Evolutionary conservation across 352 stramenopile species (phyloP).

Genomic region (Discostella stelligera): DNA sequence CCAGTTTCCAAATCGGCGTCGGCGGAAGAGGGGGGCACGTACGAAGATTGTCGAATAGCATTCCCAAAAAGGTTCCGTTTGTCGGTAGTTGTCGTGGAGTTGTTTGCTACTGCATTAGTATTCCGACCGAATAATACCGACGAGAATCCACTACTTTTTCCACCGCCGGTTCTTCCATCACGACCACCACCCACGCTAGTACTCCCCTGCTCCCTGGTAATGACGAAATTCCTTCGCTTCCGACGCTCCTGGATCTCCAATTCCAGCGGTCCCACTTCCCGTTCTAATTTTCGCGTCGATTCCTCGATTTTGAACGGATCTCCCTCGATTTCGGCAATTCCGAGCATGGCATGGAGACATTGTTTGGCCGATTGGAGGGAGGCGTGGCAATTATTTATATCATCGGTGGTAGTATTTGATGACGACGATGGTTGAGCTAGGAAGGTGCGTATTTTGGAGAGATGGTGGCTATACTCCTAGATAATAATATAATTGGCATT

Average conservation of each 20-base stretch:
- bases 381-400: slow-evolving; percentile 53
- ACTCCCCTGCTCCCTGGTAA: no score
- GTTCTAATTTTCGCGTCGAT: slow-evolving; percentile 55
- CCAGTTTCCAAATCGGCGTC: slow-evolving; percentile 32
- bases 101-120: not conserved
- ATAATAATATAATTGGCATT: no score
- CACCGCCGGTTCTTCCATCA: slow-evolving; percentile 7
- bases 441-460: slow-evolving; percentile 69
- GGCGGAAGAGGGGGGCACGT: slow-evolving; percentile 21
- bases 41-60: slow-evolving; percentile 10
- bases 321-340: slow-evolving; percentile 69
- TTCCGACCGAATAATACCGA: not conserved
- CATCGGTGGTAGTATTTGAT: slow-evolving; percentile 1
- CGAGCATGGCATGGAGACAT: slow-evolving; percentile 70
- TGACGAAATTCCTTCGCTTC: not conserved
- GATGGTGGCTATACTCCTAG: slow-evolving; percentile 69
- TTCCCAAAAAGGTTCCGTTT: slow-evolving; percentile 39
- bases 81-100: not conserved
- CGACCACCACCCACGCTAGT: slow-evolving; percentile 10
- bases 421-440: slow-evolving; percentile 43
- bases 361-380: slow-evolving; percentile 56
- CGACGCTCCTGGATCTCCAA: slow-evolving; percentile 58
- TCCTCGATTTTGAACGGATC: slow-evolving; percentile 66
- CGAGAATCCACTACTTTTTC: slow-evolving; percentile 5
- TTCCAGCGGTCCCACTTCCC: slow-evolving; percentile 59